A percentile compares a stretch with the other conserved stretches of the same genome.
Evolutionary conservation across 495 filamentous ascomycete species (phyloP).

Genomic region (Penicillium cinerascens): DNA sequence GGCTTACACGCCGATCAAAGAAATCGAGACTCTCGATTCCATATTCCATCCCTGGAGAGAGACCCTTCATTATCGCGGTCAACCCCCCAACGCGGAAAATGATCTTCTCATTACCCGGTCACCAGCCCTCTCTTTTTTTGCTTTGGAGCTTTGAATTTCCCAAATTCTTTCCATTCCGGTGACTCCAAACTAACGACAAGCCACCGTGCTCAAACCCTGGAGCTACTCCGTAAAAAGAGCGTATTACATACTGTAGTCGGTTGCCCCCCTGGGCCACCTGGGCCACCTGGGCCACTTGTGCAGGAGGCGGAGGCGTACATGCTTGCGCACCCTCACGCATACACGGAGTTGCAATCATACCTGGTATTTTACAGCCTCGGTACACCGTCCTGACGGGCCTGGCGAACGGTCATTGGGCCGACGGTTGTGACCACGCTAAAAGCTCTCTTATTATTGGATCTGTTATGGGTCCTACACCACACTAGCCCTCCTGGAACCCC

Average conservation of each 20-base stretch:
- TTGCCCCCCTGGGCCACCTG: constrained; percentile 11
- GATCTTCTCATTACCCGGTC: constrained; percentile 6
- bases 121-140: constrained; percentile 2
- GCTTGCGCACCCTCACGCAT: constrained; percentile 16
- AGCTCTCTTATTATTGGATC: constrained; percentile 39
- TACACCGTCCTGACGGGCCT: not conserved
- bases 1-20: constrained; percentile 6
- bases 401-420: constrained; percentile 14
- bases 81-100: constrained; percentile 5
- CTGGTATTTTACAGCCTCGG: constrained; percentile 6
- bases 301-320: constrained; percentile 27
- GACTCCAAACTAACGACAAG: constrained; percentile 26
- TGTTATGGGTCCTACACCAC: constrained; percentile 34
- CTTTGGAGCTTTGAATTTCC: not conserved
- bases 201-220: constrained; percentile 33
- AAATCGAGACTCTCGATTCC: constrained; percentile 7
- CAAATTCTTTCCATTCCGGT: not conserved
- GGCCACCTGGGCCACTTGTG: constrained; percentile 6
- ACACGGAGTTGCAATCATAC: constrained; percentile 9
- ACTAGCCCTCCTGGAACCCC: constrained; percentile 15
- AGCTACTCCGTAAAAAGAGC: not conserved
- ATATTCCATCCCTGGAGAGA: constrained; percentile 5
- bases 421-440: constrained; percentile 41
- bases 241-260: not conserved
- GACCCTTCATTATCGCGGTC: constrained; percentile 6